These are phyloP conservation scores for Teratosphaeria epicoccoides DNA, from an alignment of 2,329 filamentous ascomycete genomes.

Conservation along the genomic window DNA sequence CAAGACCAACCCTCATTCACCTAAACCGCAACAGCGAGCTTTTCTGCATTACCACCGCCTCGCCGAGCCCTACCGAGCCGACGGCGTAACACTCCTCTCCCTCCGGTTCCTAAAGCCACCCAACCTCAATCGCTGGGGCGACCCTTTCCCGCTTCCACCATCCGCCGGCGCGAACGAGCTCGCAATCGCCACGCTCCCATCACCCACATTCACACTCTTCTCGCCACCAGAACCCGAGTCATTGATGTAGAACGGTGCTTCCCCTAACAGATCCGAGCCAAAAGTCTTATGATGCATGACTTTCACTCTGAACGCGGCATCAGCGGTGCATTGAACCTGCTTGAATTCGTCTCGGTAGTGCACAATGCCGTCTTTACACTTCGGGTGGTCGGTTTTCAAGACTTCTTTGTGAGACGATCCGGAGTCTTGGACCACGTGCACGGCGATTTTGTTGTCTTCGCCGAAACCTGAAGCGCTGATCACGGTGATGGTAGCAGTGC, in stretches of 20 bases:
- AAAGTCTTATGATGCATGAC: conserved; percentile 81
- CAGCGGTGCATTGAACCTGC: conserved; percentile 64
- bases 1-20: neutral
- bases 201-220: conserved; percentile 67
- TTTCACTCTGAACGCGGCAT: conserved; percentile 74
- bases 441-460: conserved; percentile 26
- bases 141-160: conserved; percentile 6
- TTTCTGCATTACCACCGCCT: neutral
- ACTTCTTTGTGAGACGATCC: conserved; percentile 64
- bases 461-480: conserved; percentile 67
- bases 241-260: conserved; percentile 83
- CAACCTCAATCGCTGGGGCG: conserved; percentile 9
- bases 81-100: conserved; percentile 24
- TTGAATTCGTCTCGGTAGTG: conserved; percentile 49
- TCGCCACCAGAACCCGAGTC: conserved; percentile 56
- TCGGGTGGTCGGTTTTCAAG: conserved; percentile 87
- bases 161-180: conserved; percentile 22
- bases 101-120: conserved; percentile 17
- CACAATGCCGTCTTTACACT: conserved; percentile 55
- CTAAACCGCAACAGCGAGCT: neutral
- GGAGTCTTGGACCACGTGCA: conserved; percentile 23
- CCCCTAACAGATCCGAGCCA: conserved; percentile 66
- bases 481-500: conserved; percentile 70
- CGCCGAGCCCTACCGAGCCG: conserved; percentile 8
- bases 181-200: conserved; percentile 55